Percentiles rank a stretch among this genome's conserved stretches.
These are phyloP conservation scores for Penicillium capsulatum DNA, from an alignment of 2,329 filamentous ascomycete species.

Conservation along the genomic window DNA sequence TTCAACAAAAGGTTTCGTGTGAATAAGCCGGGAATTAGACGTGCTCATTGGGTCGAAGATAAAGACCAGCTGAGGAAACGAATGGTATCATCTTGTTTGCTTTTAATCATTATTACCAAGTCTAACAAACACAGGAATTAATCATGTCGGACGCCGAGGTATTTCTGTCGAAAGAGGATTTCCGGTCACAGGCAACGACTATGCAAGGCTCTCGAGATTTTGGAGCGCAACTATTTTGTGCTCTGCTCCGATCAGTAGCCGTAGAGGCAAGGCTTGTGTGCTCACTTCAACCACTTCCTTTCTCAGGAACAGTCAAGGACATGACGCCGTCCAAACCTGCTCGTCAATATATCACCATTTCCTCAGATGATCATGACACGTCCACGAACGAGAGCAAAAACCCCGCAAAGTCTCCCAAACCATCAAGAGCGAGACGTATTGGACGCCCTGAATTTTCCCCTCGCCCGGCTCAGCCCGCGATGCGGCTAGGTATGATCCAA, in stretches of 20 bases:
- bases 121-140: conserved; percentile 44
- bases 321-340: conserved; percentile 42
- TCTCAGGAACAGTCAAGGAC: conserved; percentile 49
- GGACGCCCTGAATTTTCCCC: conserved; percentile 35
- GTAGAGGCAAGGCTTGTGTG: conserved; percentile 80
- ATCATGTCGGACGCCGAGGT: conserved; percentile 63
- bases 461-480: conserved; percentile 16
- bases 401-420: conserved; percentile 11
- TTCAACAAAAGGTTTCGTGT: conserved; percentile 69
- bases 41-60: conserved; percentile 71
- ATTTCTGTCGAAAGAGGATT: conserved; percentile 67
- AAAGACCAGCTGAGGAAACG: conserved; percentile 58
- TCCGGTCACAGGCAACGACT: conserved; percentile 63
- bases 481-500: conserved; percentile 19
- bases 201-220: conserved; percentile 81
- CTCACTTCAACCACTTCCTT: conserved; percentile 78
- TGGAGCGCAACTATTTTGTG: conserved; percentile 86
- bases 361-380: conserved; percentile 33
- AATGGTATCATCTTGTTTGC: conserved; percentile 22
- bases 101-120: neutral
- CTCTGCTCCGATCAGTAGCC: conserved; percentile 75
- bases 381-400: conserved; percentile 27
- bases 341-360: conserved; percentile 35
- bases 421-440: conserved; percentile 28
- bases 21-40: conserved; percentile 64